phyloP scores from a whole-genome alignment of 805 yeast genomes.

The Kregervanrija fluxuum region DNA sequence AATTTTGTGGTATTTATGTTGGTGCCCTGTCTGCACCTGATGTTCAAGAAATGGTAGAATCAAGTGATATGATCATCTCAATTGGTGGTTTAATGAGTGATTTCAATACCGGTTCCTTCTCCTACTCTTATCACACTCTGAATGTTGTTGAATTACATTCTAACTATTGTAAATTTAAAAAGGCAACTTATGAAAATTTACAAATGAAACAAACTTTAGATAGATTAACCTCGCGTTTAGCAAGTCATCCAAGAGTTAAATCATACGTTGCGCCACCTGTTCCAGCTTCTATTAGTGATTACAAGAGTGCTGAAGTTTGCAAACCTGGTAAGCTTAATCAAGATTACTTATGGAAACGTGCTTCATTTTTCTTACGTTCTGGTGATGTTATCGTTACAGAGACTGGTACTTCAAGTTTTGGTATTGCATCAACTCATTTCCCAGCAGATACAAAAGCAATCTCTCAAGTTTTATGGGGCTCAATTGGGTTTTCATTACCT shows the following conservation, averaged over 20 bases:
- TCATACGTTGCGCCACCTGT: constrained; percentile 42
- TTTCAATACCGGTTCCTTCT: constrained; percentile 85
- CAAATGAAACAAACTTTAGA: constrained; percentile 56
- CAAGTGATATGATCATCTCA: constrained; percentile 67
- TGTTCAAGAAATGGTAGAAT: constrained; percentile 65
- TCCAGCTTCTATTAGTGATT: constrained; percentile 34
- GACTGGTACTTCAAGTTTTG: constrained; percentile 72
- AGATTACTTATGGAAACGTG: constrained; percentile 63
- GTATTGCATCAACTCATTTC: constrained; percentile 59
- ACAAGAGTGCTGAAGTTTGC: constrained; percentile 40
- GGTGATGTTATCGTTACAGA: constrained; percentile 66
- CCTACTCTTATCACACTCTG: constrained; percentile 66
- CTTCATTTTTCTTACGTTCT: constrained; percentile 53
- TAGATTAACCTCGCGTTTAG: constrained; percentile 33
- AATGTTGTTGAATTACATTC: constrained; percentile 77
- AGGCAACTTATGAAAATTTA: constrained; percentile 64
- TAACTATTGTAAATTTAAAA: constrained; percentile 62
- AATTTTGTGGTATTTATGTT: constrained; percentile 81
- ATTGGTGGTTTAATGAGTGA: constrained; percentile 82
- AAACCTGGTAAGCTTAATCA: constrained; percentile 43
- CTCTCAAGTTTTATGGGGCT: constrained; percentile 72
- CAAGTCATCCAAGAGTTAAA: constrained; percentile 12
- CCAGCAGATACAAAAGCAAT: constrained; percentile 58
- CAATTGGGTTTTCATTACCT: constrained; percentile 66
- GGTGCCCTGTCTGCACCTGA: constrained; percentile 74